Evolutionary conservation across 1,284 basidiomycete genomes (phyloP), one percentile per base, ranked within the genome.

Genomic region (Leccinum laetum): DNA sequence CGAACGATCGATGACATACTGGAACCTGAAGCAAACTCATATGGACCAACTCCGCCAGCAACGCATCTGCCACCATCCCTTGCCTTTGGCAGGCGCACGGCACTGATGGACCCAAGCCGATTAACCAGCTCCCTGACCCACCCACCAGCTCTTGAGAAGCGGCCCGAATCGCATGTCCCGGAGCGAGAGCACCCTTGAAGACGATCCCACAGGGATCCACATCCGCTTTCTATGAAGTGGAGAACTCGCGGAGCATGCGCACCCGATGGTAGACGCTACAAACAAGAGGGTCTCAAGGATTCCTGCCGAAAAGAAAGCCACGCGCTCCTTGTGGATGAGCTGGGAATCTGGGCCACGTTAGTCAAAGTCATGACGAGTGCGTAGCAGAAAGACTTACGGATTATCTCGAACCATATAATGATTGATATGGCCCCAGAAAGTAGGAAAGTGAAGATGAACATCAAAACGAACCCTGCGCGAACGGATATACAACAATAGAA

Each of bases 401-500:
- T 79, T 37, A 88, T 75, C 70, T 87, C 84, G 70, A 84, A 86
- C 86, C 86, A 90, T 21, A 87, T 69, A 58, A 86, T 72, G 68
- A 85, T 73, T 10, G 85, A 78, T 49, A 88, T 76, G 16, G 83
- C 64, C 2, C 83, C 83, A 2, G 84, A 78, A 35, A 89, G 74
- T 24, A 88, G 69, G 59, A 87, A 81, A 1, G 82, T 83, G 10
- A 89, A 72, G 3, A 82, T 66, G 26, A 85, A 81, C 78, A 86
- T 81, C 60, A 83, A 71, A 61, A 86, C 80, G 41, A 88, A 86
- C 39, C 89, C 87, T 4, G 84, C 64, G 64, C 89, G 82, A n/a
- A 88, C 84, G 53, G 87, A 84, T 68, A 90, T 73, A 71, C 89
- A 90, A 69, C 80, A 88, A 71, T 88, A 90, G 71, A 84, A 89